Evolutionary conservation across 441 rosid species (phyloP).

Genomic region (Kokia cookei): DNA sequence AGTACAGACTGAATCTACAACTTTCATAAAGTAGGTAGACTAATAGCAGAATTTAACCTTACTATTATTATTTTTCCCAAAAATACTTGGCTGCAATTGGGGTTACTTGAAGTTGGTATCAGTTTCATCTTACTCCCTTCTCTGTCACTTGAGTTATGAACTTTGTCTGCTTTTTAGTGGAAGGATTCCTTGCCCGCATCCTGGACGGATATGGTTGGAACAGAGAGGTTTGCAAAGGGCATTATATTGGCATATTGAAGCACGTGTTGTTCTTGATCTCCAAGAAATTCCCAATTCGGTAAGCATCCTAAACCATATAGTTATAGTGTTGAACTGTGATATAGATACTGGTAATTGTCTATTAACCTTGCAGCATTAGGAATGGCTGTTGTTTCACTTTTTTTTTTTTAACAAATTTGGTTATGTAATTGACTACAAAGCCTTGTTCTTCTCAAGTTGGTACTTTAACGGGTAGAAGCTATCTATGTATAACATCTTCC

Average conservation of each 20-base stretch:
- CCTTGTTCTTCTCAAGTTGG: not conserved
- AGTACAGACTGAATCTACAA: no score
- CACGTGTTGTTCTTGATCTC: slow-evolving; percentile 94
- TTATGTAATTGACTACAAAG: not conserved
- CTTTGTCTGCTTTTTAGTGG: slow-evolving; percentile 38
- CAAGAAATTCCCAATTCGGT: slow-evolving; percentile 66
- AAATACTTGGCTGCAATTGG: no score
- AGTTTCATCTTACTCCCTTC: not conserved
- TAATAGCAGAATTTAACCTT: no score
- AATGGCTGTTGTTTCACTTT: not conserved
- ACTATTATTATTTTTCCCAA: no score
- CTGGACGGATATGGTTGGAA: slow-evolving; percentile 96
- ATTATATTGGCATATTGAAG: slow-evolving; percentile 97
- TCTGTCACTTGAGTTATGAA: not conserved
- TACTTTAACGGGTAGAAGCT: not conserved
- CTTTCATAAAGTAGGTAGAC: no score
- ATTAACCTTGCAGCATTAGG: not conserved
- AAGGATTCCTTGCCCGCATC: slow-evolving; percentile 89
- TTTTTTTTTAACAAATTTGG: not conserved
- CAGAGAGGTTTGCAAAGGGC: slow-evolving; percentile 95
- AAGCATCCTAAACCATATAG: slow-evolving; percentile 19
- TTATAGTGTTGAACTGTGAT: not conserved
- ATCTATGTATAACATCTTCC: not conserved
- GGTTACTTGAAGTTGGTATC: not conserved
- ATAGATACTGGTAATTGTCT: not conserved